Evolutionary conservation across 441 rosid species (phyloP).

Genomic region (Populus tomentosa): DNA sequence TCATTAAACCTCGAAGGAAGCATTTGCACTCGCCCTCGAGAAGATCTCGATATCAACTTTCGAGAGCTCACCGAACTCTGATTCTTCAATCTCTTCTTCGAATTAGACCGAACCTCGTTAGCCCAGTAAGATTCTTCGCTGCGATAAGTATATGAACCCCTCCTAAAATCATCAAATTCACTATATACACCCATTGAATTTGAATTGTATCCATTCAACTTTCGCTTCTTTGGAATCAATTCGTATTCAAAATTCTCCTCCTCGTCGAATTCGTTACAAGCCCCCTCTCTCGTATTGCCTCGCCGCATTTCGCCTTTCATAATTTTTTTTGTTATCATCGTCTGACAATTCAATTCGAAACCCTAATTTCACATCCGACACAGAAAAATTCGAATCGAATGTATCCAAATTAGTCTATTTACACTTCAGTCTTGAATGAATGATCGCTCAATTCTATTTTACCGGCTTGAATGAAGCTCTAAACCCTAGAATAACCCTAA

Average conservation of each 20-base stretch:
- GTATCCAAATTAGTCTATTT: background rate
- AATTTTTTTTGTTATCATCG: slow-evolving; percentile 64
- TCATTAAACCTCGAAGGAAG: slow-evolving; percentile 60
- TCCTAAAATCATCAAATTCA: slow-evolving; percentile 38
- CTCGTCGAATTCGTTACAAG: slow-evolving; percentile 32
- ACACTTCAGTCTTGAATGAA: background rate
- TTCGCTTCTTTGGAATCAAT: slow-evolving; percentile 49
- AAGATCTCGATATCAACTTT: slow-evolving; percentile 37
- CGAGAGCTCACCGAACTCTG: slow-evolving; percentile 23
- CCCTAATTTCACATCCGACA: slow-evolving; percentile 30
- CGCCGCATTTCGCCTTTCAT: slow-evolving; percentile 54
- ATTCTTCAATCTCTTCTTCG: slow-evolving; percentile 30
- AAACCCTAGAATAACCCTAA: slow-evolving; percentile 27
- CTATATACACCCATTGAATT: slow-evolving; percentile 16
- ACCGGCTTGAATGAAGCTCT: background rate
- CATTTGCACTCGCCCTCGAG: slow-evolving; percentile 43
- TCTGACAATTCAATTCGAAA: slow-evolving; percentile 8
- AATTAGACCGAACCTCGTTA: slow-evolving; percentile 27
- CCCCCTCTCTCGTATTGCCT: slow-evolving; percentile 42
- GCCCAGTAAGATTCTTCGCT: slow-evolving; percentile 39
- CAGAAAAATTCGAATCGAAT: background rate
- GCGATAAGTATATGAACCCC: slow-evolving; percentile 45
- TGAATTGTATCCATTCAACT: slow-evolving; percentile 33
- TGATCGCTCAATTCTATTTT: background rate
- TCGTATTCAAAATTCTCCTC: slow-evolving; percentile 32